Conservation (phyloP, 148 eudicot species). For the Hydrangea macrophylla region DNA sequence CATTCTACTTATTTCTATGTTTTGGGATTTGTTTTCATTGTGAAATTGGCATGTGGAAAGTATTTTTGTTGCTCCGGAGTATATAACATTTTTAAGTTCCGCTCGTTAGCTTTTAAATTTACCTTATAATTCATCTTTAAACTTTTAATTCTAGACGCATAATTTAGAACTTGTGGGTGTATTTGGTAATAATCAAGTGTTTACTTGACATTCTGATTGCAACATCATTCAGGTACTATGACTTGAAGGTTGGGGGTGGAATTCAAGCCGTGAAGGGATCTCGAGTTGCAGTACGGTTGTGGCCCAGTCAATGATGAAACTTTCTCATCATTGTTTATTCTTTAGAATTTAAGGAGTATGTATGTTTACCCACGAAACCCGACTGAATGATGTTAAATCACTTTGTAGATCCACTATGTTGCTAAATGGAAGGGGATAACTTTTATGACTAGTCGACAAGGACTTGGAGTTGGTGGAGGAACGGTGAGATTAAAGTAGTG, state of each 20-base stretch:
- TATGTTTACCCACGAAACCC: background rate
- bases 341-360: background rate
- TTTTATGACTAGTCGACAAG: slow-evolving; percentile 97
- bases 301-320: slow-evolving; percentile 22
- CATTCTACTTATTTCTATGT: too few relatives aligned
- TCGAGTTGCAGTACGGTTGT: slow-evolving; percentile 96
- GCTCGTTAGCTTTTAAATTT: background rate
- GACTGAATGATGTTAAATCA: slow-evolving; percentile 5
- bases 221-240: slow-evolving; percentile 66
- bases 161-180: background rate
- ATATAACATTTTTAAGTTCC: background rate
- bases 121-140: background rate
- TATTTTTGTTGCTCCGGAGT: background rate
- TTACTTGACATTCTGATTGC: slow-evolving; percentile 9
- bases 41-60: background rate
- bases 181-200: slow-evolving; percentile 4
- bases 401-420: slow-evolving; percentile 85
- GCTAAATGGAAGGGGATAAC: slow-evolving; percentile 93
- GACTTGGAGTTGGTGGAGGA: slow-evolving; percentile 95
- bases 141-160: background rate
- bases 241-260: slow-evolving; percentile 83
- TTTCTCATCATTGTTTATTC: background rate
- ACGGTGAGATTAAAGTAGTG: slow-evolving; percentile 49
- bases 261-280: slow-evolving; percentile 89
- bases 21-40: too few relatives aligned